Base-by-base conservation (phyloP, 345 rosid genomes). In the Mallotus nudiflorus region DNA sequence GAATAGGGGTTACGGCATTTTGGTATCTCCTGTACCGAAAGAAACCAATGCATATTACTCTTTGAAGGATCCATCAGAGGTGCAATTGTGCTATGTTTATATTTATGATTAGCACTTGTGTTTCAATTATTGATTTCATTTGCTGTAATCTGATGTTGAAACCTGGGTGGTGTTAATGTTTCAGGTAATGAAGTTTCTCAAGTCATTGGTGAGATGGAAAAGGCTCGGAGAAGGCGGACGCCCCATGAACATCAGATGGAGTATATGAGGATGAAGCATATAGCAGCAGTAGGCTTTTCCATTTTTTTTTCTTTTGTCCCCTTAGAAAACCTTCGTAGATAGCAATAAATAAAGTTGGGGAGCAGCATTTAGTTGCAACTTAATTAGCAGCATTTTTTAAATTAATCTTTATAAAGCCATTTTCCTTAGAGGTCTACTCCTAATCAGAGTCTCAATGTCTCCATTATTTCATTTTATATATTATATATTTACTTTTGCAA, bases 131-230 rank as follows among this genome's bases (percentile, higher is more conserved):
- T 13, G 18, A 6, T 58, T 12, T 25, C 0, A 6, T 39, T 59
- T 24, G 37, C 18, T 67, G 0, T 7, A 24, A 31, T 48, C 12
- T 50, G 10, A 24, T 37, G 10, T 25, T 50, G 48, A 11, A 16
- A 19, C 31, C 18, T 6, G 6, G 2, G 28, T 27, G 10, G 13
- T 58, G 31, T 4, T 61, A 22, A 63, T 27, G 5, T 27, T 72
- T 68, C 82, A 95, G 99, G 99, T 95, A 33, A 86, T 83, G 94
- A 88, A 85, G 68, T 95, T 95, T 79, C 88, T 95, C 58, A 76
- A 83, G 67, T 76, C 83, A 51, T 79, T 95, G 82, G 88, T 79
- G 81, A 75, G 82, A 68, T 90, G 97, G 97, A 85, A 76, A 72
- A 78, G 81, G 80, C 13, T 48, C 8, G 62, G 9, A 59, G 71